Conservation (phyloP, 768 basidiomycete genomes). For the Tephrocybe sp. region DNA sequence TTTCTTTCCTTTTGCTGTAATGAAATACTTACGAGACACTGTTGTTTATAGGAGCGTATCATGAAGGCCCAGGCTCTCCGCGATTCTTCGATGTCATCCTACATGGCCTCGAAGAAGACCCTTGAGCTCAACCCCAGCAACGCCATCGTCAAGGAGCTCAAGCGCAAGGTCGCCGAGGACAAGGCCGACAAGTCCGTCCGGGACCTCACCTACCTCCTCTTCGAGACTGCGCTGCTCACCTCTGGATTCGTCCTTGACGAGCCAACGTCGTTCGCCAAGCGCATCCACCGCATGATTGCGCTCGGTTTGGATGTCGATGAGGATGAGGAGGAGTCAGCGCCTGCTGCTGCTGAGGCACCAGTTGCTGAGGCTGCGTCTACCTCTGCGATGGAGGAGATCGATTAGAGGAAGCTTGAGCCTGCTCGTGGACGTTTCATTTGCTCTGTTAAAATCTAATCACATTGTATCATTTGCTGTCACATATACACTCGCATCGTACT, state of each 20-base stretch:
- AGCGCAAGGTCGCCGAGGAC: constrained; percentile 93
- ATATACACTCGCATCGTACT: too few relatives aligned
- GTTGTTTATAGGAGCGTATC: constrained; percentile 71
- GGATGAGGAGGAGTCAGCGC: constrained; percentile 45
- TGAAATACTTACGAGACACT: neutral
- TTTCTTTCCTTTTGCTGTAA: too few relatives aligned
- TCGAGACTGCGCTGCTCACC: constrained; percentile 95
- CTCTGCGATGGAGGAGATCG: constrained; percentile 97
- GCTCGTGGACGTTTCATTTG: constrained; percentile 18
- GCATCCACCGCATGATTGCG: constrained; percentile 97
- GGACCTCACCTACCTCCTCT: constrained; percentile 92
- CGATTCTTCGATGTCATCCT: constrained; percentile 96
- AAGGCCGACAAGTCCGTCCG: constrained; percentile 98
- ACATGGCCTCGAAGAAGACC: constrained; percentile 99
- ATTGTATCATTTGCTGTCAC: constrained; percentile 18
- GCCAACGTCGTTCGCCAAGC: constrained; percentile 91
- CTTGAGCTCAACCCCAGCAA: constrained; percentile 93
- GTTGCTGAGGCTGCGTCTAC: constrained; percentile 60
- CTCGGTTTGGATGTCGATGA: constrained; percentile 89
- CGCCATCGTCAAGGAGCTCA: constrained; percentile 94
- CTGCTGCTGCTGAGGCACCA: constrained; percentile 46
- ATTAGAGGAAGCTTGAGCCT: constrained; percentile 43
- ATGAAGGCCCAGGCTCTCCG: constrained; percentile 99
- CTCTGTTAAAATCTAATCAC: constrained; percentile 24
- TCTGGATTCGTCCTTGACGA: constrained; percentile 96